phyloP scores from a whole-genome alignment of 345 rosid species.

The Sisymbrium irio region DNA sequence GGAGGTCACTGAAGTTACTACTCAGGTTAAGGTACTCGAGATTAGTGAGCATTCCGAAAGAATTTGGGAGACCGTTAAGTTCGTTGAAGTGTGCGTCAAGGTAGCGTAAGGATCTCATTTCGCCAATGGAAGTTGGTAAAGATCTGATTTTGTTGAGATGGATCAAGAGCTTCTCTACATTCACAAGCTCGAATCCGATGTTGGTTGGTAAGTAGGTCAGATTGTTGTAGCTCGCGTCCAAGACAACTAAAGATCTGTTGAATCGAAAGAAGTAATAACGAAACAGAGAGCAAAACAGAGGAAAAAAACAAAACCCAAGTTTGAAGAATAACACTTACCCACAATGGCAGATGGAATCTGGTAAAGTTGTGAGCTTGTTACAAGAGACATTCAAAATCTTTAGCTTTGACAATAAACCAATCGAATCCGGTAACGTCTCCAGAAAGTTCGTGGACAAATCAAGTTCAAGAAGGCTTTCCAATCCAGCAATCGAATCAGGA shows the following conservation, averaged over 20 bases:
- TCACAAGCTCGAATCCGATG: slow-evolving; percentile 64
- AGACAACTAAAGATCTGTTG: slow-evolving; percentile 59
- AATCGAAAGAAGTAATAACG: not conserved
- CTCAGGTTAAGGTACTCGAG: slow-evolving; percentile 72
- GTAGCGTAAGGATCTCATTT: slow-evolving; percentile 59
- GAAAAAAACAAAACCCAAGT: not conserved
- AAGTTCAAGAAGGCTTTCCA: slow-evolving; percentile 72
- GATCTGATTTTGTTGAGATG: slow-evolving; percentile 78
- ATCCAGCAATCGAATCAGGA: slow-evolving; percentile 90
- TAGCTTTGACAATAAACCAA: slow-evolving; percentile 66
- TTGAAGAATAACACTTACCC: slow-evolving; percentile 40
- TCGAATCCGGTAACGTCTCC: slow-evolving; percentile 73
- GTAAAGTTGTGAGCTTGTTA: slow-evolving; percentile 70
- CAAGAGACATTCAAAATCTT: slow-evolving; percentile 66
- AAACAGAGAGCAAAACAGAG: slow-evolving; percentile 9
- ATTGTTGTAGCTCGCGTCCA: slow-evolving; percentile 80
- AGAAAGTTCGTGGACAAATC: slow-evolving; percentile 71
- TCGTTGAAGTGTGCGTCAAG: slow-evolving; percentile 88
- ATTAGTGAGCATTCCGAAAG: slow-evolving; percentile 62
- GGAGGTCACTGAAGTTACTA: slow-evolving; percentile 77
- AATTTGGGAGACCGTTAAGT: slow-evolving; percentile 56
- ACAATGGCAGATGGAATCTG: slow-evolving; percentile 76
- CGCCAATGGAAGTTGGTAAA: slow-evolving; percentile 69
- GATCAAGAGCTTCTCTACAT: slow-evolving; percentile 56
- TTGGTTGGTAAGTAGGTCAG: slow-evolving; percentile 82